Base-by-base conservation (phyloP, 1,284 basidiomycete species). In the Mixia osmundae region DNA sequence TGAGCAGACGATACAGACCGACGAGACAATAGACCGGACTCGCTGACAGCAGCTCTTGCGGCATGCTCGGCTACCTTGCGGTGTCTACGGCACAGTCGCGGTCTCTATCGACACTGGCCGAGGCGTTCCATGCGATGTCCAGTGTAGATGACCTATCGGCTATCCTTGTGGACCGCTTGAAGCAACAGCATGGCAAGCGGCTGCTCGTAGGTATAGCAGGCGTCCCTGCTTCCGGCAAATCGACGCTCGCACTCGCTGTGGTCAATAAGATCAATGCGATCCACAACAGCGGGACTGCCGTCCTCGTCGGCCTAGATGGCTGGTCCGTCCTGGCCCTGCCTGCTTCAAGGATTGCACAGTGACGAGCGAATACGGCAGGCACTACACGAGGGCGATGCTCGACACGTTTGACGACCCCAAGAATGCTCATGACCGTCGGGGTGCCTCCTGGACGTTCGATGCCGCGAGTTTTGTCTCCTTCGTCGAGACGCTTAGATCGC, bases 211-310 rank as follows among this genome's bases (percentile, higher is more conserved):
- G n/a, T n/a, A n/a, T n/a, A n/a, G n/a, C n/a, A n/a, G n/a, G 80
- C 11, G 68, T 78, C 11, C 79, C 80, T 4, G 79, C 74, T 0
- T 76, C 76, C 1, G 79, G 80, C 8, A 87, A 87, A 58, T 71
- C 76, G 1, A 67, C 72, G 0, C 62, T 85, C 15, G 66, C 76
- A 2, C 53, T 57, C 24, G 58, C 64, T 7, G 53, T 85, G 14
- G 62, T 69, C 3, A 47, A 61, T 5, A 54, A 62, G 26, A 54
- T 63, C 40, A 72, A 73, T 46, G 35, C 46, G 5, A 40, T 60
- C 35, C 56, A 14, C 23, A 7, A 4, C 7, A 25, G 19, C 14
- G 51, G 51, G 27, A 54, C 48, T 14, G 69, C 68, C 6, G 60
- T 73, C 25, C 63, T 72, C 15, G 65, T 85, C 8, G 68, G 73